Evolutionary conservation across 2,329 filamentous ascomycete genomes (phyloP), one percentile per base, ranked within the genome.

Genomic region (Lachnellula cervina): DNA sequence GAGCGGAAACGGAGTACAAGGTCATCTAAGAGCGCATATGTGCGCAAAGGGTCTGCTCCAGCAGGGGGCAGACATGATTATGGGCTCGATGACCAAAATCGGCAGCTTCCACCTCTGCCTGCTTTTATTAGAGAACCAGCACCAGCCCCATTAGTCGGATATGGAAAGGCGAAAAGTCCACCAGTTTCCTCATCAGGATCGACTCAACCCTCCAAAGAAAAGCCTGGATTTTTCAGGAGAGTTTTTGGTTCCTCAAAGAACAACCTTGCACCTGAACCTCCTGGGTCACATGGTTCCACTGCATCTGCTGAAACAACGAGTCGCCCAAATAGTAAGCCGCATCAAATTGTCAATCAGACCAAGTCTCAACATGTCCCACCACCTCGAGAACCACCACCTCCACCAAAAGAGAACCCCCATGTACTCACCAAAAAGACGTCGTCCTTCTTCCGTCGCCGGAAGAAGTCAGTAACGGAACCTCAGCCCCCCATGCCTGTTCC

Each of bases 371-470:
- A 58, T 57, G 48, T 55, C 43, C 51, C 60, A 53, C 57, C 64
- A n/a, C 51, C 62, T 46, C 62, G 62, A 52, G 64, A 70, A 59
- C 52, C 58, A 6, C 63, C 68, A 13, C 62, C 64, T 21, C 47
- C 65, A 6, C 56, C 65, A 5, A 68, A 66, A 52, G 68, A 70
- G 49, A 58, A 59, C 32, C 44, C 60, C 2, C 65, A 68, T 60
- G 61, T 68, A 3, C 75, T 97, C 51, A 88, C 89, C 66, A 97
- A 97, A 77, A 97, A 97, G 72, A 83, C 90, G 4, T 95, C 93
- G 1, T 93, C 90, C 0, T 97, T 99, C 74, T 97, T 97, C 75
- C 83, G 94, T 59, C 82, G 94, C 57, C 83, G 92, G 60, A 97
- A 97, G 81, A 95, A 93, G 80, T 96, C 92, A 5, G 73, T 90